phyloP scores from a whole-genome alignment of 805 yeast species.

The Lipomyces sp. region DNA sequence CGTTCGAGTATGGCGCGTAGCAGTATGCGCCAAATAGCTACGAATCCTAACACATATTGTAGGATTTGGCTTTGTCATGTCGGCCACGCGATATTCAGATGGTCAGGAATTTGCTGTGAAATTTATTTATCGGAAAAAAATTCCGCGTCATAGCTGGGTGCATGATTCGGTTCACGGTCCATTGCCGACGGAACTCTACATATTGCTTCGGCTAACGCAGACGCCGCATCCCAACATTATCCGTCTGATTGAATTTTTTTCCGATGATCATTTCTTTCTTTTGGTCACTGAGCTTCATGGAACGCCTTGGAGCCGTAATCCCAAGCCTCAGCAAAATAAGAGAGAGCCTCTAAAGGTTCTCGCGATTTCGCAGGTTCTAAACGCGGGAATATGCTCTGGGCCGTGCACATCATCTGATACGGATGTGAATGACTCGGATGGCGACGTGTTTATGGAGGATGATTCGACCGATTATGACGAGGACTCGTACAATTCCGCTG shows the following conservation, averaged over 20 bases:
- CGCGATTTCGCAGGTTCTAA: slow-evolving; percentile 6
- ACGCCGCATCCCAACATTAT: slow-evolving; percentile 32
- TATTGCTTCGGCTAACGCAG: slow-evolving; percentile 24
- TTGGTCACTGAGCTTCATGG: slow-evolving; percentile 36
- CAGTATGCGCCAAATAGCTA: not conserved
- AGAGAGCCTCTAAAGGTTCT: slow-evolving; percentile 21
- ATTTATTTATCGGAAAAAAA: slow-evolving; percentile 32
- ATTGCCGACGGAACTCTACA: slow-evolving; percentile 32
- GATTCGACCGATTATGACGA: slow-evolving; percentile 12
- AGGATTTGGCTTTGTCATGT: slow-evolving; percentile 38
- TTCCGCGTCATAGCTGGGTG: slow-evolving; percentile 30
- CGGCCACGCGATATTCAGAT: slow-evolving; percentile 26
- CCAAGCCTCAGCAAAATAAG: slow-evolving; percentile 10
- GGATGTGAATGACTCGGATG: slow-evolving; percentile 12
- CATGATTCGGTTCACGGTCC: slow-evolving; percentile 25
- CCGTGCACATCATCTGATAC: not conserved
- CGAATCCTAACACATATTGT: slow-evolving; percentile 2
- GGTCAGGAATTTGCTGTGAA: slow-evolving; percentile 32
- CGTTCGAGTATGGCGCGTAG: not conserved
- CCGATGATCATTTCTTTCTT: slow-evolving; percentile 29
- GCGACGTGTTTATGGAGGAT: slow-evolving; percentile 13
- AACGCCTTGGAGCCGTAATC: slow-evolving; percentile 32
- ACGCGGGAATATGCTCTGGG: not conserved
- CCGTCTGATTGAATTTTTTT: slow-evolving; percentile 25
- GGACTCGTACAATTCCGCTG: slow-evolving; percentile 28